Evolutionary conservation across 768 basidiomycete genomes (phyloP), one percentile per base, ranked within the genome.

Genomic region (Termitomyces sp.): DNA sequence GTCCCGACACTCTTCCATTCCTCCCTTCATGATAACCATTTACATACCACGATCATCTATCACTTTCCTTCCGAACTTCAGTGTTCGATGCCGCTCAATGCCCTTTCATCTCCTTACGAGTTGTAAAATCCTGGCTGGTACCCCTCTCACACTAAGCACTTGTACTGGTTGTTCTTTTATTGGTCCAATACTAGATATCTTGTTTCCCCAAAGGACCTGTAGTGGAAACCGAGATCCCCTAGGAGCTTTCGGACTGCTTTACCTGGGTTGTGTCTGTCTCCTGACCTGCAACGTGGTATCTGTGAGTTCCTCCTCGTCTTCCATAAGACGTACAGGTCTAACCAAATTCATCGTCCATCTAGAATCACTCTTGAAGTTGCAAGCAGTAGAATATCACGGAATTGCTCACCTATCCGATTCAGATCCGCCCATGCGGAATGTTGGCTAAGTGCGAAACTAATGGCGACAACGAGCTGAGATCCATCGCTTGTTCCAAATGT

Each of bases 51-150:
- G n/a, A 48, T 39, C 28, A 24, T n/a, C 42, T 46, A 55, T 55
- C 18, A 20, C 20, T 18, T 28, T 28, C 24, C 48, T 32, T 44
- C 22, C 50, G 53, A 36, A 62, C 55, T 42, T 13, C 16, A 58
- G 60, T 35, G 49, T 62, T 60, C 59, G 59, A 57, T 53, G 57
- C 20, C 40, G 13, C 13, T 50, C 33, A 35, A 33, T 44, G n/a
- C 15, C 28, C 24, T 28, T 48, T 24, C 55, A 8, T 45, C 44
- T 18, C 22, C 9, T 44, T 18, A 16, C 15, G 36, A 42, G 33
- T 35, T 28, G 18, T 60, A 60, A 50, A 53, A 52, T 57, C 35
- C 46, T 54, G 63, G 55, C 39, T 39, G 58, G 35, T 40, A 33
- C 32, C 54, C 32, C 48, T 33, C 44, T 18, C 53, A 40, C 24